These are phyloP conservation scores for Pittosporum tobira DNA, from an alignment of 129 eudicot species.

Conservation along the genomic window DNA sequence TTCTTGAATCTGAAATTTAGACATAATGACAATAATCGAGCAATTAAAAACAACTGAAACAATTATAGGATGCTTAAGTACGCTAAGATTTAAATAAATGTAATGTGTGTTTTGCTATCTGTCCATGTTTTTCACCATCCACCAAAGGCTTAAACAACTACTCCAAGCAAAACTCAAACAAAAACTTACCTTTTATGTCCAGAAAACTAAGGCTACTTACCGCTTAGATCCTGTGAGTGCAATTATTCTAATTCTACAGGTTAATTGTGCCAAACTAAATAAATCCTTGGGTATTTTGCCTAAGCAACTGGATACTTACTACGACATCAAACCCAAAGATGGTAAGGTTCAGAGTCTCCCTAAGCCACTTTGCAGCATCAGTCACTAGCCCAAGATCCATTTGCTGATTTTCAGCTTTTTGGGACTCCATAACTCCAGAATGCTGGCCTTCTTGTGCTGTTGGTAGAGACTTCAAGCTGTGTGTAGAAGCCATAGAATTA, in stretches of 20 bases:
- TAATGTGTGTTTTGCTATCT: too few relatives aligned
- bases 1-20: slow-evolving; percentile 63
- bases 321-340: slow-evolving; percentile 97
- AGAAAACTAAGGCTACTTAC: too few relatives aligned
- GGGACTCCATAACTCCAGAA: too few relatives aligned
- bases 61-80: not conserved
- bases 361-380: slow-evolving; percentile 78
- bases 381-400: slow-evolving; percentile 71
- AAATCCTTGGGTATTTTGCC: not conserved
- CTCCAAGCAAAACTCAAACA: too few relatives aligned
- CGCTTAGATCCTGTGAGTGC: too few relatives aligned
- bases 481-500: slow-evolving; percentile 5
- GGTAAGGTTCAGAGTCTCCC: slow-evolving; percentile 70
- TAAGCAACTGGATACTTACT: slow-evolving; percentile 42
- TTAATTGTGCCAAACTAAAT: too few relatives aligned
- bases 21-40: not conserved
- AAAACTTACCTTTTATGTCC: too few relatives aligned
- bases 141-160: too few relatives aligned
- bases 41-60: not conserved
- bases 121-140: too few relatives aligned
- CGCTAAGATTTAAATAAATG: too few relatives aligned
- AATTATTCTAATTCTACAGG: too few relatives aligned
- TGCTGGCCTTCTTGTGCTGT: slow-evolving; percentile 44
- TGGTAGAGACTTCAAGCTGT: slow-evolving; percentile 87
- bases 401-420: slow-evolving; percentile 20